phyloP scores from a whole-genome alignment of 352 stramenopile species.

The Globisporangium lucens region DNA sequence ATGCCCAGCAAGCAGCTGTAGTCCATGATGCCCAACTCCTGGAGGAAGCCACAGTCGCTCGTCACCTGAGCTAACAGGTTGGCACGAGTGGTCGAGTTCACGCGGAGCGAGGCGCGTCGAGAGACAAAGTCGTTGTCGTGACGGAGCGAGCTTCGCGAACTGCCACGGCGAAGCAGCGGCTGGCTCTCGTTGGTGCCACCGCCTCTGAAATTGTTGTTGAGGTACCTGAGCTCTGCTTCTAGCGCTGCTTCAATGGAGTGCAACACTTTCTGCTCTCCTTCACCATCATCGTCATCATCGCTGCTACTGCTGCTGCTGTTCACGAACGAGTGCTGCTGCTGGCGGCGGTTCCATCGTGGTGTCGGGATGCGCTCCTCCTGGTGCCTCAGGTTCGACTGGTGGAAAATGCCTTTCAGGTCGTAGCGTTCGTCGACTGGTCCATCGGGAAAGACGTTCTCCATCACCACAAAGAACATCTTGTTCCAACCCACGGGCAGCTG shows the following conservation, averaged over 20 bases:
- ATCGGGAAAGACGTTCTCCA: slow-evolving; percentile 86
- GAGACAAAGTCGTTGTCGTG: slow-evolving; percentile 83
- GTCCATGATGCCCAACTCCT: slow-evolving; percentile 87
- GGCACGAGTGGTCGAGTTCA: slow-evolving; percentile 68
- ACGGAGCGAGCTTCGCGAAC: slow-evolving; percentile 55
- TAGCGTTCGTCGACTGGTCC: slow-evolving; percentile 77
- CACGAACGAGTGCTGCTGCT: slow-evolving; percentile 1
- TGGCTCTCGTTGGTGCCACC: slow-evolving; percentile 34
- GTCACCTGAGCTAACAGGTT: slow-evolving; percentile 80
- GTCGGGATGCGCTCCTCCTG: slow-evolving; percentile 36
- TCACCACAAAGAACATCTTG: slow-evolving; percentile 90
- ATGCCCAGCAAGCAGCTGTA: slow-evolving; percentile 85
- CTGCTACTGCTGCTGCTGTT: slow-evolving; percentile 13
- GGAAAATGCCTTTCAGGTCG: slow-evolving; percentile 82
- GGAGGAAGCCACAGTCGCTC: slow-evolving; percentile 79
- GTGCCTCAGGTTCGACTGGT: slow-evolving; percentile 51
- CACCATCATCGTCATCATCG: slow-evolving; percentile 24
- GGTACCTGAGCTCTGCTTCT: slow-evolving; percentile 29
- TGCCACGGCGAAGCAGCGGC: slow-evolving; percentile 49
- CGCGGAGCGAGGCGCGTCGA: slow-evolving; percentile 55
- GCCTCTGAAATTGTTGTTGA: slow-evolving; percentile 20
- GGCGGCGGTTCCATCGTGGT: slow-evolving; percentile 29
- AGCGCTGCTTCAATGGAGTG: slow-evolving; percentile 19
- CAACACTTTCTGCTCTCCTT: slow-evolving; percentile 18
- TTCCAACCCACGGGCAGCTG: slow-evolving; percentile 88